Evolutionary conservation across 164 flowering plant species (phyloP), one percentile per base, ranked within the genome.

Genomic region (Protea cynaroides): DNA sequence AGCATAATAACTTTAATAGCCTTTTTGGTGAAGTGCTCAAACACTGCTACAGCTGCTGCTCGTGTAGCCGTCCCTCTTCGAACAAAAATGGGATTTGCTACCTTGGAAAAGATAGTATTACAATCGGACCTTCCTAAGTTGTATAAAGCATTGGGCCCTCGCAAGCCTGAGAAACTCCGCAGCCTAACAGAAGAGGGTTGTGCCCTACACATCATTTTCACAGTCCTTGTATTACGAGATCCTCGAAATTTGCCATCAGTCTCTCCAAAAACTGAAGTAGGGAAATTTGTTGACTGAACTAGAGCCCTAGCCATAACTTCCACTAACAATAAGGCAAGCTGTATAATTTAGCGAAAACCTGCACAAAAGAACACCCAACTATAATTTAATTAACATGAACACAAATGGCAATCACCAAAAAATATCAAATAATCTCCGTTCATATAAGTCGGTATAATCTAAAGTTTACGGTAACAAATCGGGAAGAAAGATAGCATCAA

Each of bases 1-100:
- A 92, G 96, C 97, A 89, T 85, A 56, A 95, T 86, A 44, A 89
- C 96, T 81, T 91, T 91, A 29, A 94, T 94, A 14, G 99, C 97
- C 69, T 94, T 91, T 58, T 94, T 96, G 1, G 96, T 89, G 63
- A 93, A 93, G 22, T 95, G 86, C 77, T 93, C 96, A 73, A 90
- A 89, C 95, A 91, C 86, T 2, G 97, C 97, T 70, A 66, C 81
- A 24, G 68, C 70, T 4, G 70, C 81, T 46, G 58, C 52, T 25
- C 85, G 72, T 23, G 71, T 65, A n/a, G 70, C 76, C 73, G 67
- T 82, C 44, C 79, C 78, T 49, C 71, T 70, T 43, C 69, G 68
- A 1, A 63, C 74, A 66, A 69, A 66, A 19, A 76, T 55, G 8
- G 81, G 50, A 61, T 69, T 50, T 44, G 80, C 74, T 55, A 84